A percentile compares a stretch with the other conserved stretches of the same genome.
Conservation (phyloP, 2,329 filamentous ascomycete genomes). For the Neocucurbitaria cava region DNA sequence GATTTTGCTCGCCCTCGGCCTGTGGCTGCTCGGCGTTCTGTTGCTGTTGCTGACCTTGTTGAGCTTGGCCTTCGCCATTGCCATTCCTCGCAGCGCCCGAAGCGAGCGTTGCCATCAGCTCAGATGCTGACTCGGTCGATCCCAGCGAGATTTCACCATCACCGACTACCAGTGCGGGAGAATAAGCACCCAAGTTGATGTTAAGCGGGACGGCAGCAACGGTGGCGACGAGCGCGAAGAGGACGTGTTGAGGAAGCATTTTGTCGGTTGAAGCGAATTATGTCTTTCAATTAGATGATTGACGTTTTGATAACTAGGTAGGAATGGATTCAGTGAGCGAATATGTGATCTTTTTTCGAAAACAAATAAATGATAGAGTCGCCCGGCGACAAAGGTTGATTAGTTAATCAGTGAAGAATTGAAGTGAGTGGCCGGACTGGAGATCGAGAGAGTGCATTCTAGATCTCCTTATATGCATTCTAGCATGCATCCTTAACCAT, state of each 20-base stretch:
- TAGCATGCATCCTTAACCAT: conserved; percentile 11
- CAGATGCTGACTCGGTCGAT: conserved; percentile 50
- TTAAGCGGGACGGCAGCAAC: conserved; percentile 56
- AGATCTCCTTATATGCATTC: conserved; percentile 36
- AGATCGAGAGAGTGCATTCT: conserved; percentile 36
- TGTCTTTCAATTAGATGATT: conserved; percentile 25
- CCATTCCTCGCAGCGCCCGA: conserved; percentile 47
- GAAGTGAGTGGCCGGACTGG: conserved; percentile 49
- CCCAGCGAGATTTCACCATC: conserved; percentile 61
- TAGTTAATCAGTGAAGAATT: conserved; percentile 37
- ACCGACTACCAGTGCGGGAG: conserved; percentile 61
- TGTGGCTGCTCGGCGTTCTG: conserved; percentile 14
- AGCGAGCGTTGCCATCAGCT: conserved; percentile 55
- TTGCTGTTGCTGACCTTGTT: conserved; percentile 23
- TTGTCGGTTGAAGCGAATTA: conserved; percentile 28
- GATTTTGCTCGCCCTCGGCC: conserved; percentile 21
- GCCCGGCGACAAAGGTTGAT: conserved; percentile 41
- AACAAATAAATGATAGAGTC: conserved; percentile 34
- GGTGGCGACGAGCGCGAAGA: conserved; percentile 45
- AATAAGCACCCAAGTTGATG: conserved; percentile 62
- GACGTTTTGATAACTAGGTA: conserved; percentile 5
- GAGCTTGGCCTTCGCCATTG: conserved; percentile 19
- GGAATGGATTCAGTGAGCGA: conserved; percentile 21
- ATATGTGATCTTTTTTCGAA: conserved; percentile 24
- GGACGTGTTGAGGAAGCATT: conserved; percentile 49